These are phyloP conservation scores for Pseudopithomyces chartarum DNA, from an alignment of 2,329 filamentous ascomycete species.

Conservation along the genomic window DNA sequence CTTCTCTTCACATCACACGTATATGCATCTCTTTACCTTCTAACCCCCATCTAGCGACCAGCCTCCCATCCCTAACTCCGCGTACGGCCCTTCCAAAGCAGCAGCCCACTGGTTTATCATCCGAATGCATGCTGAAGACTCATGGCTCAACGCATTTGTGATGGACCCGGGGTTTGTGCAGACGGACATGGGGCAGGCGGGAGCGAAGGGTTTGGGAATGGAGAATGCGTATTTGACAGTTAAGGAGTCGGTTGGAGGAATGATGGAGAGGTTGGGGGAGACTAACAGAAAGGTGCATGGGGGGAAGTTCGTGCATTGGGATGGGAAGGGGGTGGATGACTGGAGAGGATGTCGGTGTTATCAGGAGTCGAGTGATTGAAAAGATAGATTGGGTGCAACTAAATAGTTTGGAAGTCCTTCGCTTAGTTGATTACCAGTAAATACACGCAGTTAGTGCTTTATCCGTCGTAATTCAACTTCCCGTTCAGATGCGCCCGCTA, in stretches of 20 bases:
- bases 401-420: too few relatives aligned
- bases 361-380: too few relatives aligned
- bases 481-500: too few relatives aligned
- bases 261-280: conserved; percentile 6
- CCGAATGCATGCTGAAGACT: conserved; percentile 9
- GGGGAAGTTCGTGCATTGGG: neutral
- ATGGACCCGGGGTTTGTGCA: conserved; percentile 13
- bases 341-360: neutral
- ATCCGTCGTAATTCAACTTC: too few relatives aligned
- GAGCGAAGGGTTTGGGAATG: conserved; percentile 6
- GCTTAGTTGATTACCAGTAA: too few relatives aligned
- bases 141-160: conserved; percentile 8
- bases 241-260: conserved; percentile 8
- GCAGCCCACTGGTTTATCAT: conserved; percentile 11
- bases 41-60: neutral
- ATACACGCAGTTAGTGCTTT: too few relatives aligned
- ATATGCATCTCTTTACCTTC: neutral
- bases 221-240: conserved; percentile 6
- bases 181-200: conserved; percentile 15
- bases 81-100: conserved; percentile 13
- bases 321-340: neutral
- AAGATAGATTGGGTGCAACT: too few relatives aligned
- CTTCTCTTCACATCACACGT: neutral
- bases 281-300: neutral
- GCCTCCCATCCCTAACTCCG: conserved; percentile 14